A percentile compares a stretch with the other conserved stretches of the same genome.
phyloP scores from a whole-genome alignment of 2,329 filamentous ascomycete species.

The Epichloe baconii region DNA sequence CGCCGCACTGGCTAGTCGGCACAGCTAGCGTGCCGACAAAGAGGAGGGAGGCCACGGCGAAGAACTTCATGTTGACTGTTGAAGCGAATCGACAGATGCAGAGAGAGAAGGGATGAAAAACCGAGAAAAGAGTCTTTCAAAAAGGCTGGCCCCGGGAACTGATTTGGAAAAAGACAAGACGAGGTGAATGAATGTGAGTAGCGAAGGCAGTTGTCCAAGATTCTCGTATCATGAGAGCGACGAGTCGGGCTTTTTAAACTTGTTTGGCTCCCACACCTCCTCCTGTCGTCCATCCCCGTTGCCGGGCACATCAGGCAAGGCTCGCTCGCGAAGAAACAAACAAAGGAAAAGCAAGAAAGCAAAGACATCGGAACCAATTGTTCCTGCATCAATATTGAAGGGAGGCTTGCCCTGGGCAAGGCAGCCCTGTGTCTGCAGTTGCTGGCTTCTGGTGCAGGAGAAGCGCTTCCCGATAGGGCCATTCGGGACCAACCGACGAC shows the following conservation, averaged over 20 bases:
- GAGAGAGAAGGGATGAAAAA: constrained; percentile 1
- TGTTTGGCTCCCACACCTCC: neutral
- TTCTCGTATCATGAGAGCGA: neutral
- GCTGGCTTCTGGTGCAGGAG: neutral
- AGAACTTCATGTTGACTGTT: constrained; percentile 8
- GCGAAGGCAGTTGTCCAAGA: neutral
- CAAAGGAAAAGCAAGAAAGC: neutral
- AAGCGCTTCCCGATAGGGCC: neutral
- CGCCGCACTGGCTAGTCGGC: constrained; percentile 3
- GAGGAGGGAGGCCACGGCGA: constrained; percentile 7
- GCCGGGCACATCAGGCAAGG: neutral
- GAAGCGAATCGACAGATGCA: neutral
- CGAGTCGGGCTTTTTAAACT: neutral
- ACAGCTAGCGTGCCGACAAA: constrained; percentile 9
- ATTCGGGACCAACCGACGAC: neutral
- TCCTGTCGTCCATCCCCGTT: neutral
- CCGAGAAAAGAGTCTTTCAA: neutral
- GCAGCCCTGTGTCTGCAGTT: neutral
- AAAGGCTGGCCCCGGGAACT: neutral
- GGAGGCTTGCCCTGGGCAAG: neutral
- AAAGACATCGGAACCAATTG: neutral
- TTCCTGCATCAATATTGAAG: neutral
- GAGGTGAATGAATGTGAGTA: neutral
- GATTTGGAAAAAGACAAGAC: neutral
- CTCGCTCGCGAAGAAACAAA: neutral